phyloP scores from a whole-genome alignment of 805 yeast species.

The Tetrapisispora taiwanensis region DNA sequence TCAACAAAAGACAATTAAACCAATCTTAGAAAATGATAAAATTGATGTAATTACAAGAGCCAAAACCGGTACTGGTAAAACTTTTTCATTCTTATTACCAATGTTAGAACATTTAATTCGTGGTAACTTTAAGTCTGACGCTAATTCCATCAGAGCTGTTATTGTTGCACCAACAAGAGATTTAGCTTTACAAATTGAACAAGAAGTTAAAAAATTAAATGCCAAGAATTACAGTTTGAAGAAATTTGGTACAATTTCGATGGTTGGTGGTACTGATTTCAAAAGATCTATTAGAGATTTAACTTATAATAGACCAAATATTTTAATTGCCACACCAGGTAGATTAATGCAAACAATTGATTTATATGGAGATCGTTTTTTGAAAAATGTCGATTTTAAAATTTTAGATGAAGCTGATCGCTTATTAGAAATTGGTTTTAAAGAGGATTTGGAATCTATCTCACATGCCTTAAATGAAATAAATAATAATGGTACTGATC shows the following conservation, averaged over 20 bases:
- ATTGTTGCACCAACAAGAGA: slow-evolving; percentile 88
- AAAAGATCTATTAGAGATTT: slow-evolving; percentile 29
- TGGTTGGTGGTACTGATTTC: slow-evolving; percentile 61
- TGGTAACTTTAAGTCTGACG: slow-evolving; percentile 19
- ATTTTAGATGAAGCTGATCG: slow-evolving; percentile 91
- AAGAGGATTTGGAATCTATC: slow-evolving; percentile 50
- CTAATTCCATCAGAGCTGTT: slow-evolving; percentile 42
- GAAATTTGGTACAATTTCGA: slow-evolving; percentile 35
- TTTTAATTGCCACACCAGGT: slow-evolving; percentile 86
- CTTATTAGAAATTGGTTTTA: slow-evolving; percentile 72
- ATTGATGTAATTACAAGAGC: slow-evolving; percentile 75
- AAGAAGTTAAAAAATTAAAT: slow-evolving; percentile 46
- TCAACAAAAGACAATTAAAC: slow-evolving; percentile 52
- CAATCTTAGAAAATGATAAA: slow-evolving; percentile 40
- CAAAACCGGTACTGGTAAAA: slow-evolving; percentile 92
- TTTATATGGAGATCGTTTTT: slow-evolving; percentile 34
- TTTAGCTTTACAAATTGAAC: slow-evolving; percentile 71
- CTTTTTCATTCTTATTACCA: slow-evolving; percentile 81
- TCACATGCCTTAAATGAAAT: slow-evolving; percentile 36
- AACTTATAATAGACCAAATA: slow-evolving; percentile 34
- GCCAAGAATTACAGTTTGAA: slow-evolving; percentile 18
- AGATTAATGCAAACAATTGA: slow-evolving; percentile 58
- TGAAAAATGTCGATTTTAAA: slow-evolving; percentile 48
- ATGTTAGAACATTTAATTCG: slow-evolving; percentile 46
- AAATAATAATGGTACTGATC: slow-evolving; percentile 25